Evolutionary conservation across 2,329 filamentous ascomycete genomes (phyloP), one percentile per base, ranked within the genome.

Genomic region (Grosmannia penicillata): DNA sequence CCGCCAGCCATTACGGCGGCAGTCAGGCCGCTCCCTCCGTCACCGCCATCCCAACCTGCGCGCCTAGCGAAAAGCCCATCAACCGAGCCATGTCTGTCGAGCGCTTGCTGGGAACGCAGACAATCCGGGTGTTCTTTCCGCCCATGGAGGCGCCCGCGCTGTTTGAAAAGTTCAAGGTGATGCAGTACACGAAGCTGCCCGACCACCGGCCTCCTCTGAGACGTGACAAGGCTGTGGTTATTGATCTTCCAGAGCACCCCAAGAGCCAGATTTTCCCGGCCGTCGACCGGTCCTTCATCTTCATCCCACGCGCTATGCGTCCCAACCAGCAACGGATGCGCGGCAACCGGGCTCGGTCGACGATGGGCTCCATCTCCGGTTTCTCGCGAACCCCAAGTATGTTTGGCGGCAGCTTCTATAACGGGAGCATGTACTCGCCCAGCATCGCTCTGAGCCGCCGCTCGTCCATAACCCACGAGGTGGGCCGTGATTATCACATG

Each of bases 161-260:
- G 30, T 85, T 89, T 54, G 66, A 82, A 23, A 78, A 78, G 44
- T 75, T 93, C 46, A 75, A 82, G 33, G 76, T 93, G 47, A 91
- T 84, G 56, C 82, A 91, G 52, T 89, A 98, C 59, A 95, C 86
- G 29, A 86, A 89, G 49, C 72, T 98, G 35, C 91, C 91, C 17
- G 85, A 96, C 54, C 91, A 96, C 58, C 78, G 91, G 18, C 91
- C 91, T 17, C 91, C 91, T 37, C 71, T 98, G 35, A 82, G 91
- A 45, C 79, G 91, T 50, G 91, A 98, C 62, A 98, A 96, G 56
- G 91, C 91, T 8, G 91, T 96, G 29, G 80, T 91, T 36, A 84
- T 98, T 48, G 95, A 86, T 8, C 67, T 98, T 30, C 89, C 91
- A 2, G 70, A 81, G 22, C 72, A 82, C 45, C 66, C 75, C 11